phyloP scores from a whole-genome alignment of 352 stramenopile genomes.

The Globisporangium apiculatum region DNA sequence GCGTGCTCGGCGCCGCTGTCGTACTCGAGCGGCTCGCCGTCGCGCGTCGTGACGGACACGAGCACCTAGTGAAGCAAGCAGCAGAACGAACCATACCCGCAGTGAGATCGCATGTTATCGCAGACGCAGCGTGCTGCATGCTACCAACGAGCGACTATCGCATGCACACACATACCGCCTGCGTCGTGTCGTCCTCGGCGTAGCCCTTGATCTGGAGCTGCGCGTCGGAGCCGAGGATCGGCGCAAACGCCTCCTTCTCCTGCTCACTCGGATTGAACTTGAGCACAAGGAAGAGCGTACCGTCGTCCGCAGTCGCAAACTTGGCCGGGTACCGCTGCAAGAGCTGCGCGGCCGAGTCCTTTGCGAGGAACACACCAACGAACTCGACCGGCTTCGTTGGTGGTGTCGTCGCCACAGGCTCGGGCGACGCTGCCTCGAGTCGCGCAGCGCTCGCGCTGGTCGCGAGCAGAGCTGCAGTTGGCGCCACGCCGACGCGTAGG shows the following conservation, averaged over 20 bases:
- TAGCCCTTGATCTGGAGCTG: constrained; percentile 59
- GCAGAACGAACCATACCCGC: too few species aligned
- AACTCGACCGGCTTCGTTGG: constrained; percentile 43
- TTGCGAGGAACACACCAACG: constrained; percentile 69
- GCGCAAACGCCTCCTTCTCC: constrained; percentile 69
- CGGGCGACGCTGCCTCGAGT: constrained; percentile 16
- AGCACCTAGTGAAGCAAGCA: constrained; percentile 17
- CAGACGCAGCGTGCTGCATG: too few species aligned
- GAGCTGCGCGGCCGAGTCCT: constrained; percentile 40
- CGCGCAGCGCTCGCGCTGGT: constrained; percentile 8
- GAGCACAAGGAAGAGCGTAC: constrained; percentile 63
- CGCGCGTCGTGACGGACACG: constrained; percentile 54
- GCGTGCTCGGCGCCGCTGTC: constrained; percentile 29
- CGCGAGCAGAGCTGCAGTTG: constrained; percentile 13
- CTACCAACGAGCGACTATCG: too few species aligned
- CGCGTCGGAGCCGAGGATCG: constrained; percentile 49
- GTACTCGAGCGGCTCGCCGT: constrained; percentile 55
- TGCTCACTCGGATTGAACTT: constrained; percentile 66
- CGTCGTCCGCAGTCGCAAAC: constrained; percentile 21
- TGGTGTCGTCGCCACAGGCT: background rate
- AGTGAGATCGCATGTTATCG: too few species aligned
- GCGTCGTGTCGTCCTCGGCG: constrained; percentile 54
- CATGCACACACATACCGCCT: constrained; percentile 17
- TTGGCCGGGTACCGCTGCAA: constrained; percentile 49
- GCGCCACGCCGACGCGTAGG: constrained; percentile 3